Evolutionary conservation across 352 stramenopile genomes (phyloP), one percentile per base, ranked within the genome.

Genomic region (Lagenidium sp.): DNA sequence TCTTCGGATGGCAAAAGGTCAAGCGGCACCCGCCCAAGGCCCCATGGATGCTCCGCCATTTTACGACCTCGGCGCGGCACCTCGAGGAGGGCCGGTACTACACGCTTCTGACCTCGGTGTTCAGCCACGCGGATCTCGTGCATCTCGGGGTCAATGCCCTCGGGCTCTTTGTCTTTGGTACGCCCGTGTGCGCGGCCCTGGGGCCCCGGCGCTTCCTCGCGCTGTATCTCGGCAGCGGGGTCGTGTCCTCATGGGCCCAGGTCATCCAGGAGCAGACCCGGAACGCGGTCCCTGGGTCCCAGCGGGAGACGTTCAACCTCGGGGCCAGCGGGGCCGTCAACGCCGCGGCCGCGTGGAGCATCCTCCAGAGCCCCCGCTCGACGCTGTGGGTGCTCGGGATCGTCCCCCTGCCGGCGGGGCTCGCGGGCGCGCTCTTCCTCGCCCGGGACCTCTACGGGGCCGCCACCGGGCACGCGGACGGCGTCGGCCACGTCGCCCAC

Each of bases 271-370:
- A 85, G 54, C 48, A 69, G 31, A 41, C 50, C 23, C n/a, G n/a
- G n/a, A n/a, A n/a, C n/a, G n/a, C n/a, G n/a, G n/a, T n/a, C n/a
- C n/a, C n/a, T n/a, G n/a, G n/a, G n/a, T 61, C 61, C 12, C 51
- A 72, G 3, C 53, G 52, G n/a, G 26, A 63, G 18, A 59, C 38
- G 6, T 70, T 67, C 22, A 87, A 85, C 26, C 53, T 87, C 22
- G 79, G 79, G n/a, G 78, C 75, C 2, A 87, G 70, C 37, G 73
- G 73, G 7, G 75, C 73, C 3, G 70, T 91, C 7, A 91, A 88
- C 48, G 60, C 65, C 16, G 77, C 88, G 41, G 85, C 70, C 36
- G 61, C 73, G 13, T 62, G 85, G 50, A 85, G 51, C 50, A 75
- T 85, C 22, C 48, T 85, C 36, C 42, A 77, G 3, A 74, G 71